Conservation (phyloP, 2,329 filamentous ascomycete species). For the Neofusicoccum cordaticola region DNA sequence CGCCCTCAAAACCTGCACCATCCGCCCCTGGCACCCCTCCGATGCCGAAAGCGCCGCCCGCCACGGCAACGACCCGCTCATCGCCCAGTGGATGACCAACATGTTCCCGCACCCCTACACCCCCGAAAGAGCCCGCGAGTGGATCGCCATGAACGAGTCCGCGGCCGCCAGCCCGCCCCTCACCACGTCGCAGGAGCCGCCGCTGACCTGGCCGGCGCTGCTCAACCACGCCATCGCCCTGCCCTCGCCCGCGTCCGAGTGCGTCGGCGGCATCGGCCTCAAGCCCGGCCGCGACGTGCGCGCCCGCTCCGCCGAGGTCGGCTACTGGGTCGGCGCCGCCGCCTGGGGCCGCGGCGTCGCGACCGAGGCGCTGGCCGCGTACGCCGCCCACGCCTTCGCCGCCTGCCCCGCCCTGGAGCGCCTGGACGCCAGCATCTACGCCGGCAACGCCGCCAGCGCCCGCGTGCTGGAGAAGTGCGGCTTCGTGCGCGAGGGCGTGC, state of each 20-base stretch:
- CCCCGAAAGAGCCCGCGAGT: conserved; percentile 28
- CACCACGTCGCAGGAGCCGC: background rate
- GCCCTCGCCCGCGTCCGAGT: conserved; percentile 18
- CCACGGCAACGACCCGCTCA: conserved; percentile 30
- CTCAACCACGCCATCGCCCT: conserved; percentile 12
- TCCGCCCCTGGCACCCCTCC: conserved; percentile 32
- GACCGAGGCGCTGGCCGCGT: conserved; percentile 31
- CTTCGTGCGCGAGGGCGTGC: conserved; percentile 36
- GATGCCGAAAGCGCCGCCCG: conserved; percentile 29
- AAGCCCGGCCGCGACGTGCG: conserved; percentile 35
- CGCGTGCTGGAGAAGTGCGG: conserved; percentile 38
- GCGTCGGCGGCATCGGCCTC: conserved; percentile 40
- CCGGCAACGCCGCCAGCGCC: conserved; percentile 36
- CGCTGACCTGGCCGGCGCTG: background rate
- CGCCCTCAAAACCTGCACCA: conserved; percentile 26
- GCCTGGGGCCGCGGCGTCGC: conserved; percentile 36
- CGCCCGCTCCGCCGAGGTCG: conserved; percentile 38
- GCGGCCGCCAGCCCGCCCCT: conserved; percentile 22
- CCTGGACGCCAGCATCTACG: conserved; percentile 30
- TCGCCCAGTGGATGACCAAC: conserved; percentile 37
- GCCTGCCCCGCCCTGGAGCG: conserved; percentile 23
- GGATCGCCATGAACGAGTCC: conserved; percentile 34
- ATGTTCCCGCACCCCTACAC: conserved; percentile 42
- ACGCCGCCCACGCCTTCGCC: conserved; percentile 37
- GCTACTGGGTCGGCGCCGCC: conserved; percentile 42